Conservation (phyloP, 2,329 filamentous ascomycete species). For the Penicillium sp. region DNA sequence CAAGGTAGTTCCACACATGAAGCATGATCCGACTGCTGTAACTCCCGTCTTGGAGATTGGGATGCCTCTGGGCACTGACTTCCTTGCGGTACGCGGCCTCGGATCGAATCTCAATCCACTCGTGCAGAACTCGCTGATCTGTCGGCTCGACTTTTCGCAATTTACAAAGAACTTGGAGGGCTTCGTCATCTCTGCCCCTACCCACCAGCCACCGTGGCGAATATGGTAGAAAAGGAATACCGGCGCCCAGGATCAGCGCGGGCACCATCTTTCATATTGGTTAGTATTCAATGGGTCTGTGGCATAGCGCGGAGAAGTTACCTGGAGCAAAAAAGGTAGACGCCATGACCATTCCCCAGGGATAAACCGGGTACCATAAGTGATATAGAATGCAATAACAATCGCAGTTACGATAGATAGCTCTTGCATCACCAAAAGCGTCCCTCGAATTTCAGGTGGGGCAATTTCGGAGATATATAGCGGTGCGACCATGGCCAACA, state of each 20-base stretch:
- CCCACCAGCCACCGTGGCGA: constrained; percentile 50
- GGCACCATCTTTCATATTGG: too few species aligned
- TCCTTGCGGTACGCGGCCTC: not conserved
- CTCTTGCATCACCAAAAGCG: constrained; percentile 41
- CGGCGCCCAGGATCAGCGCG: too few species aligned
- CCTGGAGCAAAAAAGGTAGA: constrained; percentile 3
- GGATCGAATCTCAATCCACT: not conserved
- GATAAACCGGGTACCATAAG: constrained; percentile 51
- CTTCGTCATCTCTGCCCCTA: constrained; percentile 41
- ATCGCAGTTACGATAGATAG: constrained; percentile 48
- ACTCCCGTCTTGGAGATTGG: too few species aligned
- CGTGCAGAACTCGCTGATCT: constrained; percentile 29
- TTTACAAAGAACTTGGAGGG: constrained; percentile 35
- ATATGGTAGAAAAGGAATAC: constrained; percentile 46
- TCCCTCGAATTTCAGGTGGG: constrained; percentile 35
- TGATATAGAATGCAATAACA: constrained; percentile 55
- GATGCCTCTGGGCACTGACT: not conserved
- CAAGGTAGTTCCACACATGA: too few species aligned
- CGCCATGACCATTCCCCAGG: constrained; percentile 37
- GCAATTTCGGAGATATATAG: constrained; percentile 37
- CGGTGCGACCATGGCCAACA: constrained; percentile 37
- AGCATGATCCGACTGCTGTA: too few species aligned
- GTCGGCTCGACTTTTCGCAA: constrained; percentile 45
- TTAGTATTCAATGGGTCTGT: too few species aligned
- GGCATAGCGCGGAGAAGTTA: too few species aligned